Base-by-base conservation (phyloP, 2,329 filamentous ascomycete genomes). In the Sarocladium oryzae region DNA sequence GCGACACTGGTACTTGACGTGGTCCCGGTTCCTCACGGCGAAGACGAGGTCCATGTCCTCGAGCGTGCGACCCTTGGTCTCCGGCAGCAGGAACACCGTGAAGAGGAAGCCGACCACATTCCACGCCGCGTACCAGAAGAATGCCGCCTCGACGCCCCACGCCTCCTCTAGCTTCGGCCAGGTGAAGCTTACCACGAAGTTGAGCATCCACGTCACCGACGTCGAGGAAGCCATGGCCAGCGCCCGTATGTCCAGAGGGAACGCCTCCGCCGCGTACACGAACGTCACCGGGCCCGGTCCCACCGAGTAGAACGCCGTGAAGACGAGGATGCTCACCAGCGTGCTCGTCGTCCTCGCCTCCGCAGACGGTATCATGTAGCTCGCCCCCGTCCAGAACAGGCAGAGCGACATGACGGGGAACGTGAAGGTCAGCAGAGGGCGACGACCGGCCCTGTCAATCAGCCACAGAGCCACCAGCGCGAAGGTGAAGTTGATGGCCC, bases 401-500 rank as follows among this genome's bases (percentile, higher is more conserved):
- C 23, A 41, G 18, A 49, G 9, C 15, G 45, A 74, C 80, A 85
- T 84, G 54, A 82, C 73, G 1, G 82, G 82, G 57, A 85, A 84
- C 1, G 82, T 85, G 55, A 81, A 77, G 1, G 84, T 64, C 2
- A 85, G 69, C 6, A 85, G 67, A 5, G 75, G 69, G 5, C 82
- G 75, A 13, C 82, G 78, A 2, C 82, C 82, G 58, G 76, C 83
- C 0, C 79, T 83, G 58, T 85, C 82, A 51, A 85, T 85, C 1
- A 81, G 83, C 68, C 73, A 81, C 18, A 84, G 66, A 0, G 82
- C 81, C 0, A 81, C 81, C 63, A 76, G 79, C 13, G 82, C 81
- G 53, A 84, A 84, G 30, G 83, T 28, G 57, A 85, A 85, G 55
- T 83, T 84, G 55, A 84, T 70, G 18, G 82, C 59, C 6, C 73